phyloP scores from a whole-genome alignment of 75 land plant genomes.

The Picea glauca region DNA sequence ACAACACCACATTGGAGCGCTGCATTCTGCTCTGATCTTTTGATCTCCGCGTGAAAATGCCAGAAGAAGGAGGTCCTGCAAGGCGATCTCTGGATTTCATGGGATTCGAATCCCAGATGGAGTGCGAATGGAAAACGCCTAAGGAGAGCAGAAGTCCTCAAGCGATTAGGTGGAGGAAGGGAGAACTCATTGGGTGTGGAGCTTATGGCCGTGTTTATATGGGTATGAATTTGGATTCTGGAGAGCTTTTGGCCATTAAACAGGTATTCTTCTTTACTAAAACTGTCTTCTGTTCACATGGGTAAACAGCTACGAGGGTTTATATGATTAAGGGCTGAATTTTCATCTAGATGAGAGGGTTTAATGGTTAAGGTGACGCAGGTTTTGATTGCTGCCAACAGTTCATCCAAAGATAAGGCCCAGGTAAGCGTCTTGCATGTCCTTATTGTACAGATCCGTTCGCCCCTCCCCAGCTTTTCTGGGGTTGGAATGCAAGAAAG shows the following conservation, averaged over 20 bases:
- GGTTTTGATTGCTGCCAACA: conserved; percentile 38
- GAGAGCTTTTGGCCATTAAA: conserved; percentile 48
- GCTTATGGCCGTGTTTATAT: conserved; percentile 55
- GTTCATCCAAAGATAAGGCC: conserved; percentile 31
- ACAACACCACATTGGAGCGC: neutral
- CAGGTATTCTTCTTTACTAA: conserved; percentile 17
- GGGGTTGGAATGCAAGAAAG: neutral
- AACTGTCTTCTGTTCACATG: neutral
- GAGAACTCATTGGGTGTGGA: conserved; percentile 46
- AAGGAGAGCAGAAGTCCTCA: neutral
- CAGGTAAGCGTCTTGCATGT: conserved; percentile 15
- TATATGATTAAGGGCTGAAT: neutral
- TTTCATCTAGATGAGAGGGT: neutral
- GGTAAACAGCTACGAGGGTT: neutral
- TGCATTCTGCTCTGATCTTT: neutral
- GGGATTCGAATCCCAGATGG: neutral
- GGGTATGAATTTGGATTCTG: conserved; percentile 52
- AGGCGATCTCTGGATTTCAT: neutral
- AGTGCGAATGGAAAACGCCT: neutral
- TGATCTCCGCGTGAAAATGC: neutral
- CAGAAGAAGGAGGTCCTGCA: neutral
- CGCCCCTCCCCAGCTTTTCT: neutral
- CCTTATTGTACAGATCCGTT: neutral
- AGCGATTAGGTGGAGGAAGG: conserved; percentile 50
- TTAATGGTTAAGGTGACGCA: conserved; percentile 1